Conservation (phyloP, 1,139 yeast species). For the Sugiyamaella castrensis region DNA sequence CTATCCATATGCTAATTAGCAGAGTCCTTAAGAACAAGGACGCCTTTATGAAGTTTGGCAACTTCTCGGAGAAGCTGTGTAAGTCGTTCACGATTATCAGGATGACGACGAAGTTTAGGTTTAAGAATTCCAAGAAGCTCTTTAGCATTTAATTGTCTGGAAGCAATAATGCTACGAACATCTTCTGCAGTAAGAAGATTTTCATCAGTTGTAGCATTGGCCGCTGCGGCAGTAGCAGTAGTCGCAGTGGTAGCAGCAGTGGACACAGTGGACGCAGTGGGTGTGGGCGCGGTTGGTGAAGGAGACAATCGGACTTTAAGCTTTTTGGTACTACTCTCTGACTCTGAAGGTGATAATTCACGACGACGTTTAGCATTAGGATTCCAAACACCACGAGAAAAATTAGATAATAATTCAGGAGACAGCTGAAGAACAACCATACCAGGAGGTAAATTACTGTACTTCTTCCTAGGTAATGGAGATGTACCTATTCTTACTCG, state of each 20-base stretch:
- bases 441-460: constrained; percentile 53
- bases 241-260: constrained; percentile 9
- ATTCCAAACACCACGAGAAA: constrained; percentile 84
- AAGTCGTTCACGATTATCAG: constrained; percentile 66
- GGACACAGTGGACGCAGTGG: constrained; percentile 40
- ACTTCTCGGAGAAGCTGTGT: constrained; percentile 66
- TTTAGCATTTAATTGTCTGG: constrained; percentile 62
- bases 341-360: constrained; percentile 31
- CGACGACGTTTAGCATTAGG: constrained; percentile 53
- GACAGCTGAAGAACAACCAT: constrained; percentile 66
- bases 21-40: constrained; percentile 54
- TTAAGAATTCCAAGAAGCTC: constrained; percentile 60
- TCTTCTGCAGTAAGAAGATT: constrained; percentile 62
- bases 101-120: constrained; percentile 62
- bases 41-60: constrained; percentile 64
- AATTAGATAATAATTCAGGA: constrained; percentile 55
- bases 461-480: constrained; percentile 33
- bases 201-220: constrained; percentile 33
- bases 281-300: constrained; percentile 30
- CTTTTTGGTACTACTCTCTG: constrained; percentile 39
- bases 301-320: constrained; percentile 38
- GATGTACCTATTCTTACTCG: constrained; percentile 5
- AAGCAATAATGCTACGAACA: constrained; percentile 60
- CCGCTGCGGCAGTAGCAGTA: constrained; percentile 13
- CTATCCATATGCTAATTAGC: constrained; percentile 1